Evolutionary conservation across 495 filamentous ascomycete genomes (phyloP), one percentile per base, ranked within the genome.

Genomic region (Hypomontagnella submonticulosa): DNA sequence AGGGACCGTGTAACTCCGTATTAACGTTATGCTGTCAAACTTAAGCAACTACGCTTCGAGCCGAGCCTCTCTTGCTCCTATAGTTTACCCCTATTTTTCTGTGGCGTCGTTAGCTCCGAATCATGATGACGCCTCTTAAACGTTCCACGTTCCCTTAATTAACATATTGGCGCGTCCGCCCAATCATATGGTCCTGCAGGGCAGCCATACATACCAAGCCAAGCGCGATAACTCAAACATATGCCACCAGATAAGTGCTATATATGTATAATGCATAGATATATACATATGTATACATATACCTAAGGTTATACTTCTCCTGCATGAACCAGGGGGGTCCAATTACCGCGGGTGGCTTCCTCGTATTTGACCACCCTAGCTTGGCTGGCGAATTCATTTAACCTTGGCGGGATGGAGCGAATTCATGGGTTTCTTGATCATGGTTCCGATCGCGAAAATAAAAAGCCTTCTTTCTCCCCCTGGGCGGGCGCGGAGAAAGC

Each of bases 1-100:
- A 68, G 65, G 65, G 58, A 53, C 40, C 36, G 63, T 67, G 63
- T 51, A 50, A 57, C 64, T 62, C 64, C 57, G 52, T 67, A 68
- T 63, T 50, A 16, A 67, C 23, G 2, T 27, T 27, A 27, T 27
- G 50, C 40, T 54, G 50, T 61, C 27, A 60, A 27, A 52, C 44
- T 57, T 7, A 36, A 41, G 19, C 16, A 9, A 40, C 18, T 11
- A 56, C 36, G 43, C 60, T 36, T 49, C 52, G 61, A 63, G 43
- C 52, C 53, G 46, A 52, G 33, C 46, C 48, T 52, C 47, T 57
- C 30, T 20, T 46, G 34, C 7, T 15, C 34, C 19, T 20, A 23
- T 51, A 23, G 13, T 13, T 44, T 40, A 23, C 15, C 18, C 37
- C 50, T 13, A 30, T 56, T 55, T 27, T 27, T n/a, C 8, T 44